Conservation (phyloP, 192 early-diverging fungal genomes). For the Obelidium mucronatum region DNA sequence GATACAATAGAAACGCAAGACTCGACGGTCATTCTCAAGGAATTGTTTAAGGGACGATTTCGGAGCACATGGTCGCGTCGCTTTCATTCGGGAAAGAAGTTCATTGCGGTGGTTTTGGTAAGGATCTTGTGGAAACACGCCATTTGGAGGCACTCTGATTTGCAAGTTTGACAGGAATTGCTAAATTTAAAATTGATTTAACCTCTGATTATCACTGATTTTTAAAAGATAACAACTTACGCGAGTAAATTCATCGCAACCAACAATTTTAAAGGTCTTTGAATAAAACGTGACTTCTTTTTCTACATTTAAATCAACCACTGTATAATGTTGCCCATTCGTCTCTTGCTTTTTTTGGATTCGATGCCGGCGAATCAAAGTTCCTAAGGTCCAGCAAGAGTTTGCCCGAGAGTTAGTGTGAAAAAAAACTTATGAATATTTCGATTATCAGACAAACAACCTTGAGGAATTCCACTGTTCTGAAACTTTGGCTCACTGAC, state of each 20-base stretch:
- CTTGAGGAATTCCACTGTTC: slow-evolving; percentile 70
- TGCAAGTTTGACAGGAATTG: slow-evolving; percentile 45
- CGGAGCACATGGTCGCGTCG: slow-evolving; percentile 53
- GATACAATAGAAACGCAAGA: slow-evolving; percentile 69
- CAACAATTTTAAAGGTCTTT: slow-evolving; percentile 66
- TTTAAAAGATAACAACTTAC: slow-evolving; percentile 37
- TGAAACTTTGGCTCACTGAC: slow-evolving; percentile 65
- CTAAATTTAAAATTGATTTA: slow-evolving; percentile 27
- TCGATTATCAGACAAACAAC: slow-evolving; percentile 28
- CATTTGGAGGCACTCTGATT: slow-evolving; percentile 46
- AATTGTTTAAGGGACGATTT: slow-evolving; percentile 62
- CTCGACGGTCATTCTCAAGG: slow-evolving; percentile 67
- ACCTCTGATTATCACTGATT: slow-evolving; percentile 16
- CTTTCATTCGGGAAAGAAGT: slow-evolving; percentile 55
- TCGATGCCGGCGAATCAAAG: slow-evolving; percentile 63
- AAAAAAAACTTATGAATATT: background rate
- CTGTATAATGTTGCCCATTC: slow-evolving; percentile 62
- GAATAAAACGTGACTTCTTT: slow-evolving; percentile 64
- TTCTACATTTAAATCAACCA: slow-evolving; percentile 65
- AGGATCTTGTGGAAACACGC: slow-evolving; percentile 57
- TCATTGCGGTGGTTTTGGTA: slow-evolving; percentile 57
- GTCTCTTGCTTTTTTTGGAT: slow-evolving; percentile 51
- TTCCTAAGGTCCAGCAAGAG: too few relatives aligned
- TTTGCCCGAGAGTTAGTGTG: too few relatives aligned
- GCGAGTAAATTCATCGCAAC: slow-evolving; percentile 68